These are phyloP conservation scores for Kodamaea lidongshanica DNA, from an alignment of 805 yeast species.

Conservation along the genomic window DNA sequence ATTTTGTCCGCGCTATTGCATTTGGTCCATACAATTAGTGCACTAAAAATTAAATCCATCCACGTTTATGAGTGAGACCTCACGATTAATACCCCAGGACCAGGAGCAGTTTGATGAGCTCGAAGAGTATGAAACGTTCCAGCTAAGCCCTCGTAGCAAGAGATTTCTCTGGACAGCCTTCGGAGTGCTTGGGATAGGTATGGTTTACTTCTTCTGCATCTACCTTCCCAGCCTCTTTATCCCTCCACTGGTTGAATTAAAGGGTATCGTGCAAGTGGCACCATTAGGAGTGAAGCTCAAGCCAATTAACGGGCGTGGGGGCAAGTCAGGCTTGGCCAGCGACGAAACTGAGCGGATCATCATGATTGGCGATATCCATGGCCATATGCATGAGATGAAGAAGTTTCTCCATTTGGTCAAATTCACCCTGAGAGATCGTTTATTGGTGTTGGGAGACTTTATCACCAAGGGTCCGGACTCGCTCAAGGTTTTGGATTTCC, in stretches of 20 bases:
- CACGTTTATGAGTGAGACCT: conserved; percentile 12
- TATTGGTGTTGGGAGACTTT: conserved; percentile 79
- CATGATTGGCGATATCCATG: conserved; percentile 85
- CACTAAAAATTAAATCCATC: too few species aligned
- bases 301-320: conserved; percentile 18
- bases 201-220: conserved; percentile 27
- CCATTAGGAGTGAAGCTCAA: conserved; percentile 19
- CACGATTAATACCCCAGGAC: conserved; percentile 7
- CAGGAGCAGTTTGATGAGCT: conserved; percentile 11
- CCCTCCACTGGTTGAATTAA: conserved; percentile 25
- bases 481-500: conserved; percentile 54
- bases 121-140: conserved; percentile 13
- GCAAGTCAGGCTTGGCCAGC: conserved; percentile 13
- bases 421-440: conserved; percentile 48
- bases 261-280: conserved; percentile 20
- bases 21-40: too few species aligned
- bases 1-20: too few species aligned
- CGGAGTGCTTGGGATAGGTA: conserved; percentile 9
- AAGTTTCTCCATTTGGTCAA: conserved; percentile 47
- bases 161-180: conserved; percentile 11
- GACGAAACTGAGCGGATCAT: conserved; percentile 45
- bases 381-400: conserved; percentile 53
- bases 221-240: conserved; percentile 29
- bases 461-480: conserved; percentile 80
- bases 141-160: conserved; percentile 11